Percentiles rank a stretch among this genome's conserved stretches.
Evolutionary conservation across 805 yeast species (phyloP).

Genomic region (Naumovozyma dairenensis): DNA sequence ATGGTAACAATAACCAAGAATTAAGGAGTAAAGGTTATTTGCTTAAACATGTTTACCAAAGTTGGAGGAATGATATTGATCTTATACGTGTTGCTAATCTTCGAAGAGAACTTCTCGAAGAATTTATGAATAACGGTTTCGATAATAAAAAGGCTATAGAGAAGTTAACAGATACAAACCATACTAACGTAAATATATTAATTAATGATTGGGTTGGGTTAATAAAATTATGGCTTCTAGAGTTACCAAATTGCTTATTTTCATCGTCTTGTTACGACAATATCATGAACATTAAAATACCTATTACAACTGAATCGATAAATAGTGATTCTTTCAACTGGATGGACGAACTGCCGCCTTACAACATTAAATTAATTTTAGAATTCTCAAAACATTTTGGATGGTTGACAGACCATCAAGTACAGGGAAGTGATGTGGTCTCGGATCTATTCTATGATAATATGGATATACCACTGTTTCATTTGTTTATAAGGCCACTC

Average conservation of each 20-base stretch:
- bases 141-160: conserved; percentile 1
- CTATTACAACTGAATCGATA: no score
- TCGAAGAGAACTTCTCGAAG: conserved; percentile 9
- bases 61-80: conserved; percentile 12
- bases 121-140: conserved; percentile 2
- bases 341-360: conserved; percentile 5
- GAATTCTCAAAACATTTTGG: conserved; percentile 4
- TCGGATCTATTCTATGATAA: conserved; percentile 1
- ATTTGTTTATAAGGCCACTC: conserved; percentile 6
- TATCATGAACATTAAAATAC: no score
- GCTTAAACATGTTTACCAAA: conserved; percentile 1
- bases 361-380: conserved; percentile 4
- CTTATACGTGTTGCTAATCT: conserved; percentile 8
- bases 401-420: conserved; percentile 1
- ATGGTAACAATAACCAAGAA: conserved; percentile 2
- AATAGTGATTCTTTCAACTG: background rate
- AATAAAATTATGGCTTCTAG: conserved; percentile 47
- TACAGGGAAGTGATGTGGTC: background rate
- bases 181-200: background rate
- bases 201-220: conserved; percentile 28
- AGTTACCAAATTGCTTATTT: conserved; percentile 46
- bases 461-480: conserved; percentile 7
- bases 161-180: background rate
- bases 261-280: conserved; percentile 8
- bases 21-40: background rate